These are phyloP conservation scores for Colletotrichum zoysiae DNA, from an alignment of 2,329 filamentous ascomycete genomes.

Conservation along the genomic window DNA sequence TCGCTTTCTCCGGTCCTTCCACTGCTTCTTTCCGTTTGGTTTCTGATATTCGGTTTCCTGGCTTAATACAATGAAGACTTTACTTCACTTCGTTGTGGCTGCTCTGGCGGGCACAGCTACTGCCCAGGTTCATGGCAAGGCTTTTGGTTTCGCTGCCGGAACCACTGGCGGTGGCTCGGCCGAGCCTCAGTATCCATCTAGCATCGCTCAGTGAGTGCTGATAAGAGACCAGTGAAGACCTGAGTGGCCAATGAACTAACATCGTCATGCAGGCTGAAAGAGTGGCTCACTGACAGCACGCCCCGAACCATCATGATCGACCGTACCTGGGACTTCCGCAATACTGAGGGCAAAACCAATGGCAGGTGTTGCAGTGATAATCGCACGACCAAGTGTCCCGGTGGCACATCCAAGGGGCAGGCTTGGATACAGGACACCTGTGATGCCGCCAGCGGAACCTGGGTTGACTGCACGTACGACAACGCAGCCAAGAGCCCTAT, in stretches of 20 bases:
- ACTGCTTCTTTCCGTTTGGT: background rate
- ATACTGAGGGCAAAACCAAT: slow-evolving; percentile 45
- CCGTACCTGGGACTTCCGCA: slow-evolving; percentile 47
- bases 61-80: slow-evolving; percentile 25
- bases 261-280: slow-evolving; percentile 48
- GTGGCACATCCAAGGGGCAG: slow-evolving; percentile 43
- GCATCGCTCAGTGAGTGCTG: slow-evolving; percentile 27
- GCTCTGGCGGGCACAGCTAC: slow-evolving; percentile 43
- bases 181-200: slow-evolving; percentile 54
- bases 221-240: background rate
- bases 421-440: slow-evolving; percentile 46
- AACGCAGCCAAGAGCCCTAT: slow-evolving; percentile 46
- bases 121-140: slow-evolving; percentile 47
- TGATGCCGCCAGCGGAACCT: slow-evolving; percentile 43
- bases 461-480: slow-evolving; percentile 46
- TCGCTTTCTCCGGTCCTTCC: background rate
- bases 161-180: slow-evolving; percentile 66
- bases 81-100: slow-evolving; percentile 41
- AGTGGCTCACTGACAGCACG: slow-evolving; percentile 47
- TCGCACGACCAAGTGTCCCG: slow-evolving; percentile 47
- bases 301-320: slow-evolving; percentile 54
- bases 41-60: background rate
- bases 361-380: slow-evolving; percentile 47
- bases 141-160: slow-evolving; percentile 52
- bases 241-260: background rate